Base-by-base conservation (phyloP, 1,284 basidiomycete species). In the Cerrena zonata region DNA sequence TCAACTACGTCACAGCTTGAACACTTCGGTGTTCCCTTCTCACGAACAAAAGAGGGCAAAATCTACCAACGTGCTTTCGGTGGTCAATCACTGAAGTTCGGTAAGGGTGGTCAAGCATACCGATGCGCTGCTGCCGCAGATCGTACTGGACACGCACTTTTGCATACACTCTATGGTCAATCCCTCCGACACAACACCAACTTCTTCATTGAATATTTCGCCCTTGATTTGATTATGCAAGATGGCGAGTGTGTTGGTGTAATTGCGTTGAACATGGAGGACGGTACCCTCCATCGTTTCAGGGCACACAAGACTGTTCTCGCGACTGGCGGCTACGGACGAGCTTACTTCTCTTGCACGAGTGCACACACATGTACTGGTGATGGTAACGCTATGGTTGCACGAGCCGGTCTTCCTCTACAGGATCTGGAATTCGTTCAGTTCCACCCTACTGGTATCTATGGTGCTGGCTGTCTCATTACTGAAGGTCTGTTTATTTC, bases 191-290 rank as follows among this genome's bases (percentile, higher is more conserved):
- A 99, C 80, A 89, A 99, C 79, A 99, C 96, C 69, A 96, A 98
- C 74, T 99, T 97, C 76, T 99, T 99, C 78, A 98, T 99, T 72
- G 96, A 99, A 72, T 99, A 94, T 76, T 99, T 99, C 70, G 96
- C 95, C 18, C 83, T 95, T 56, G 95, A 99, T 71, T 77, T 99
- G 54, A 94, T 99, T 70, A 98, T 99, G 96, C 83, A 98, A 69
- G 93, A 91, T 60, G 96, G 94, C 65, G 92, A 97, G 73, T 99
- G 96, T 76, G 95, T 99, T 55, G 96, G 96, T 77, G 95, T 99
- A 50, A 92, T 98, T 62, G 96, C 96, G 10, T 79, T 98, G 61
- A 99, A 98, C 79, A 94, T 97, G 90, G 96, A 99, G 75, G 96
- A 99, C 65, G 96, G 96, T 54, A 99, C 96, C 19, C 84, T 99